A percentile compares a stretch with the other conserved stretches of the same genome.
phyloP scores from a whole-genome alignment of 1,139 yeast species.

The Diutina pseudorugosa region DNA sequence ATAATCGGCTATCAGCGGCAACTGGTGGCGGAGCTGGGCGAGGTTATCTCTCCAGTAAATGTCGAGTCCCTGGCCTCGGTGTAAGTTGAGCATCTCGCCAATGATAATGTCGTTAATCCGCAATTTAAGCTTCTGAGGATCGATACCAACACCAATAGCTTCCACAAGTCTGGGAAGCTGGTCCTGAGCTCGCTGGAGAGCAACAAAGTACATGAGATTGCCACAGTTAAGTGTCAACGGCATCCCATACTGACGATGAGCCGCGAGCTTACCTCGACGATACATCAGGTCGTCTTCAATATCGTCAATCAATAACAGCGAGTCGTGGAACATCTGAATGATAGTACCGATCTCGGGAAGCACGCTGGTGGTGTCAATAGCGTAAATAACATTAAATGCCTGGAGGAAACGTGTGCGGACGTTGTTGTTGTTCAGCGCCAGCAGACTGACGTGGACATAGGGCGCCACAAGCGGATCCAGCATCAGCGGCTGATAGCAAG shows the following conservation, averaged over 20 bases:
- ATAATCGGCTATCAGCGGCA: conserved; percentile 64
- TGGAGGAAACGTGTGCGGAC: not conserved
- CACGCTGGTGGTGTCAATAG: conserved; percentile 5
- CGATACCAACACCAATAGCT: conserved; percentile 4
- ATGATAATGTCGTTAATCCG: conserved; percentile 30
- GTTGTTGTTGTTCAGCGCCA: not conserved
- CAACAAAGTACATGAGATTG: conserved; percentile 69
- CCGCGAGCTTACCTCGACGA: conserved; percentile 68
- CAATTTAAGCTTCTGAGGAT: not conserved
- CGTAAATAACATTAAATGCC: not conserved
- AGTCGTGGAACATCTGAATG: conserved; percentile 48
- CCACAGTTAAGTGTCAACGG: conserved; percentile 78
- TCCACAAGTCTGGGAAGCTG: conserved; percentile 10
- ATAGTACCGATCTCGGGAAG: conserved; percentile 14
- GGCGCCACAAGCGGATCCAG: not conserved
- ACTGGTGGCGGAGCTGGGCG: conserved; percentile 11
- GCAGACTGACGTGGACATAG: not conserved
- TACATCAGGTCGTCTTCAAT: conserved; percentile 66
- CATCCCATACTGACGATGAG: conserved; percentile 64
- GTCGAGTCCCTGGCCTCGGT: conserved; percentile 83
- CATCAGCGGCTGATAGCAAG: not conserved
- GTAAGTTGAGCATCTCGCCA: conserved; percentile 69
- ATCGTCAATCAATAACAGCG: conserved; percentile 64
- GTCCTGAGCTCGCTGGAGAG: conserved; percentile 37
- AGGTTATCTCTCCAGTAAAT: conserved; percentile 70